Evolutionary conservation across 768 basidiomycete genomes (phyloP), one percentile per base, ranked within the genome.

Genomic region (Ramaria sp.): DNA sequence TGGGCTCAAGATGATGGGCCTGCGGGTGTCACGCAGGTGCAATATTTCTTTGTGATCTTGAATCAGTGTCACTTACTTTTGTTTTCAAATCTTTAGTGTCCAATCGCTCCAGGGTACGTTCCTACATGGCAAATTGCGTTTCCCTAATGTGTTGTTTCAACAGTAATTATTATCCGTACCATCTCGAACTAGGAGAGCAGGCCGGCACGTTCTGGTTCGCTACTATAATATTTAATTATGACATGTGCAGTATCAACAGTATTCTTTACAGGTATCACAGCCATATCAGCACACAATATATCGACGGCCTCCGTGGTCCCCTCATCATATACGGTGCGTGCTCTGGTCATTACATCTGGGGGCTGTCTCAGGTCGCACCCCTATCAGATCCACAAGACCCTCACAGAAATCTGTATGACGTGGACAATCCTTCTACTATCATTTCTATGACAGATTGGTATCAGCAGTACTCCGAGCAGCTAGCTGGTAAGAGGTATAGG

Each of bases 391-490:
- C 53, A 5, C 3, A 45, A n/a, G 53, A 55, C 44, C 53, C 53
- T 18, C 53, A 55, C 38, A 28, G 16, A 16, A 24, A 56, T 34
- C 57, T 66, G 49, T 73, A 71, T 50, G 67, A 65, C 48, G 52
- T 69, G 42, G 68, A 69, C 51, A 59, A 68, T 56, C 76, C 76
- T 63, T 61, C 65, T 15, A 79, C 78, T 8, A 61, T 79, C 32
- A 74, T 77, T 56, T 73, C 73, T 1, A 62, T 77, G 16, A 68
- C 72, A 1, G 76, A 77, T 58, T 77, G 76, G 74, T 74, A 65
- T 8, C 64, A 64, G n/a, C 20, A 52, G 5, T 50, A 55, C 44
- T 36, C 34, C 13, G 53, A 55, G 34, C 27, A 48, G 27, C 28
- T 55, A 16, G 42, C 42, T 47, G 42, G 53, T 55, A 32, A 28